Percentiles rank a stretch among this genome's conserved stretches.
phyloP scores from a whole-genome alignment of 768 basidiomycete genomes.

The Xerocomus spinulosus region DNA sequence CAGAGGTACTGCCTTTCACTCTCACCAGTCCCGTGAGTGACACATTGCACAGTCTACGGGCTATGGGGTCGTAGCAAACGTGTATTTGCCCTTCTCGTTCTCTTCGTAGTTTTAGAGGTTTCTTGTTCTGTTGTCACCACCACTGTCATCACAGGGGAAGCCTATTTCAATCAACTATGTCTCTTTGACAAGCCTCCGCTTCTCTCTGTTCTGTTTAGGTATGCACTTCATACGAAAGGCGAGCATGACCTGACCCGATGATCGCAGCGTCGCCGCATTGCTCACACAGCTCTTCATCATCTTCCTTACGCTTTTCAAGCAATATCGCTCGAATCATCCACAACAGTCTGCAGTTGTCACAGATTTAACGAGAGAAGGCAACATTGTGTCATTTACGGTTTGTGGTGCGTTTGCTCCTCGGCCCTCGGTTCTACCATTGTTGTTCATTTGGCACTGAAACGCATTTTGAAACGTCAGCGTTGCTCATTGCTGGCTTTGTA shows the following conservation, averaged over 20 bases:
- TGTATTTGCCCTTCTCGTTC: not conserved
- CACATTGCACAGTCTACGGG: conserved; percentile 1
- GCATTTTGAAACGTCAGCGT: not conserved
- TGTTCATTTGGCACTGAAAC: not conserved
- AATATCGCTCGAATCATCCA: not conserved
- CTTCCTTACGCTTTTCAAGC: conserved; percentile 4
- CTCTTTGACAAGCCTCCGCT: conserved; percentile 2
- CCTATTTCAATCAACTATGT: conserved; percentile 5
- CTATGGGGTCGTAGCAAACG: conserved; percentile 4
- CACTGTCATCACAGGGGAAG: not conserved
- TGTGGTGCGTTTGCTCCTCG: not conserved
- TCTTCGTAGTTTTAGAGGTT: conserved; percentile 1
- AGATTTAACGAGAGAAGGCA: conserved; percentile 5
- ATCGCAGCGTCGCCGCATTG: not conserved
- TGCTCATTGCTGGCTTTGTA: conserved; percentile 1
- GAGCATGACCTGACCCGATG: not conserved
- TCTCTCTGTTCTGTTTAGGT: conserved; percentile 5
- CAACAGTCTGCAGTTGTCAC: not conserved
- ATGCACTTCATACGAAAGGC: not conserved
- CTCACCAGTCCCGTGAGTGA: not conserved
- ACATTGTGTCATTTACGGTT: not conserved
- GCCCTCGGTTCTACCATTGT: not conserved
- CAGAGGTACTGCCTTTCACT: conserved; percentile 1
- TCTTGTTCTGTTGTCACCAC: conserved; percentile 1
- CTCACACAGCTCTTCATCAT: conserved; percentile 2